Evolutionary conservation across 2,329 filamentous ascomycete species (phyloP), one percentile per base, ranked within the genome.

Genomic region (Cladosporium sp.): DNA sequence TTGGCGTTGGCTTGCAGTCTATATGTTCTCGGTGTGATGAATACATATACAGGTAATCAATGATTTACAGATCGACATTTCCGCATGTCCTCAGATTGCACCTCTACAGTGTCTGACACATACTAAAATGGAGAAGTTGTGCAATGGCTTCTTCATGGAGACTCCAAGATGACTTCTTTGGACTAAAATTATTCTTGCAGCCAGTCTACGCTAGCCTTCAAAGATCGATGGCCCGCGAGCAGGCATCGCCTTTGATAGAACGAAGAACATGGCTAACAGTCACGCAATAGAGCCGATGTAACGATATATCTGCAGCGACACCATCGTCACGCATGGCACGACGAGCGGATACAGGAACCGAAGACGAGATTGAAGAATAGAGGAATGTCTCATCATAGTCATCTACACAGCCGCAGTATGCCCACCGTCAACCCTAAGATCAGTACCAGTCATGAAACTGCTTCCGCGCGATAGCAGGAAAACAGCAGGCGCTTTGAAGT

Each of bases 361-460:
- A 21, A 44, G 10, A 10, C 37, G 18, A 21, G 3, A n/a, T 40
- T 4, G 16, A 16, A 40, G 6, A 16, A 35, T 35, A 14, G 4
- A 18, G 35, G 7, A 1, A 7, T 6, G 16, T 7, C n/a, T 28
- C 21, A 35, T 35, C 31, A 35, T 37, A 11, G 28, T 14, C 26
- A 29, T 26, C 12, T 40, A 62, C 14, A 63, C 61, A 16, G 61
- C 61, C 1, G 61, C 61, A 56, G 61, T 63, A 46, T 92, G 89
- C 0, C 90, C 90, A 8, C 90, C 89, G 73, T 92, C 90, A 58
- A 92, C 88, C 35, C 89, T 80, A 73, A 92, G 74, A 70, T 91
- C 88, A 31, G 85, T 84, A 0, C 86, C 88, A 0, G 88, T 90
- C 86, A 90, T 89, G 73, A 89, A 90, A 67, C 85, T 85, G 74